These are phyloP conservation scores for Trypanosoma conorhini DNA, from an alignment of 208 protist genomes.

Conservation along the genomic window DNA sequence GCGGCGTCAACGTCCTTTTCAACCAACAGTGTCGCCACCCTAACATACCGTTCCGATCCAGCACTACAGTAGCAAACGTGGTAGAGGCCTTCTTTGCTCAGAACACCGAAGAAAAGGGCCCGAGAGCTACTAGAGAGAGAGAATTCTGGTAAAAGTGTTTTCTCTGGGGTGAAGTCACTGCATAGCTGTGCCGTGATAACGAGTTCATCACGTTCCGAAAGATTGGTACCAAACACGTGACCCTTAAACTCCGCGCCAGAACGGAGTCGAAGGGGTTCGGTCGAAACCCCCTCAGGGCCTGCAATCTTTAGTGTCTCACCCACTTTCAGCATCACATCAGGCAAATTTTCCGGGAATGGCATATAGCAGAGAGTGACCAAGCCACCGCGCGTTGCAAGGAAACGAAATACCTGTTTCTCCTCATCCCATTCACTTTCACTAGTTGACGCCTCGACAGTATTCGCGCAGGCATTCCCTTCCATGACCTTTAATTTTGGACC, in stretches of 20 bases:
- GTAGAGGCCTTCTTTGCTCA: constrained; percentile 71
- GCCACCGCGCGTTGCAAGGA: constrained; percentile 63
- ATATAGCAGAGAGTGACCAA: constrained; percentile 68
- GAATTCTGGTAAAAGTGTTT: constrained; percentile 65
- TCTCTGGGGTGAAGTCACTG: constrained; percentile 63
- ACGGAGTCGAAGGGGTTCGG: constrained; percentile 68
- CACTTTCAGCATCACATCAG: constrained; percentile 60
- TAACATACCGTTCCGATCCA: constrained; percentile 57
- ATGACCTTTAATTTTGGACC: constrained; percentile 58
- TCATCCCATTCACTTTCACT: constrained; percentile 62
- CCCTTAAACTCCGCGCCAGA: constrained; percentile 72
- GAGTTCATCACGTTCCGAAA: constrained; percentile 67
- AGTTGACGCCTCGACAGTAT: constrained; percentile 62
- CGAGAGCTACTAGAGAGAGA: constrained; percentile 68
- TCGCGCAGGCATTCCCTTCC: constrained; percentile 66
- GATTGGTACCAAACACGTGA: constrained; percentile 77
- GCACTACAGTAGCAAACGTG: constrained; percentile 78
- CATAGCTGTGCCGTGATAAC: constrained; percentile 75
- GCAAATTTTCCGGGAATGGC: constrained; percentile 61
- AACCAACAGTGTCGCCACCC: constrained; percentile 66
- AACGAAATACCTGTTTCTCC: constrained; percentile 44
- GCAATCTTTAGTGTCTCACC: constrained; percentile 62
- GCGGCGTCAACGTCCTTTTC: constrained; percentile 53
- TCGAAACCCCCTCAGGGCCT: constrained; percentile 71
- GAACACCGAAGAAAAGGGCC: constrained; percentile 61